Conservation (phyloP, 305 asterid species). For the Fraxinus greggii region DNA sequence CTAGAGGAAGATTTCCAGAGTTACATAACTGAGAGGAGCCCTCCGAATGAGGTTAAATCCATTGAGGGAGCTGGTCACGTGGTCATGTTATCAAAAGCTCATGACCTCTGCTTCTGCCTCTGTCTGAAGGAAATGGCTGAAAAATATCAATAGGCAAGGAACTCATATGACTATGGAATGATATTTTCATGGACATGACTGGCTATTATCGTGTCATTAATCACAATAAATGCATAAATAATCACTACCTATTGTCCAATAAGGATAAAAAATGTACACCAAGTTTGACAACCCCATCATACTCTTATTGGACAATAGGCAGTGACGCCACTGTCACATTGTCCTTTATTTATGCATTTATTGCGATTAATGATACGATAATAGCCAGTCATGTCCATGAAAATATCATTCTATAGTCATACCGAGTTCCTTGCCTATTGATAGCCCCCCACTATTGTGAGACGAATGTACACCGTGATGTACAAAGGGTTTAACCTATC, state of each 20-base stretch:
- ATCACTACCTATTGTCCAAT: background rate
- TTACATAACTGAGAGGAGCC: constrained; percentile 37
- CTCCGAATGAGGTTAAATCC: constrained; percentile 40
- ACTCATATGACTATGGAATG: background rate
- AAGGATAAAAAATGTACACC: too few relatives aligned
- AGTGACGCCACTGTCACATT: too few relatives aligned
- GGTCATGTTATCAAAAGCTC: constrained; percentile 50
- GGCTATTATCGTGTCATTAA: background rate
- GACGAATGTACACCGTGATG: too few relatives aligned
- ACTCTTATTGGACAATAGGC: too few relatives aligned
- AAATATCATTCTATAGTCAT: too few relatives aligned
- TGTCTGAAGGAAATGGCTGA: constrained; percentile 36
- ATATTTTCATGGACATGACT: background rate
- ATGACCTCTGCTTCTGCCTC: constrained; percentile 25
- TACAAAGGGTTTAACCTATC: too few relatives aligned
- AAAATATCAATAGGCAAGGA: constrained; percentile 10
- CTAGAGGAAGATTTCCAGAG: constrained; percentile 50
- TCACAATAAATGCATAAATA: background rate
- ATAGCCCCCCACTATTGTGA: too few relatives aligned
- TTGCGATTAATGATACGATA: too few relatives aligned
- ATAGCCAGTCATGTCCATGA: too few relatives aligned
- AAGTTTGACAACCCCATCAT: too few relatives aligned
- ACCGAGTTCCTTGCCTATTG: too few relatives aligned
- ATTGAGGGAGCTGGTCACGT: constrained; percentile 46
- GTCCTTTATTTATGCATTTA: too few relatives aligned